A percentile compares a stretch with the other conserved stretches of the same genome.
These are phyloP conservation scores for Saturnispora bothae DNA, from an alignment of 805 yeast genomes.

Conservation along the genomic window DNA sequence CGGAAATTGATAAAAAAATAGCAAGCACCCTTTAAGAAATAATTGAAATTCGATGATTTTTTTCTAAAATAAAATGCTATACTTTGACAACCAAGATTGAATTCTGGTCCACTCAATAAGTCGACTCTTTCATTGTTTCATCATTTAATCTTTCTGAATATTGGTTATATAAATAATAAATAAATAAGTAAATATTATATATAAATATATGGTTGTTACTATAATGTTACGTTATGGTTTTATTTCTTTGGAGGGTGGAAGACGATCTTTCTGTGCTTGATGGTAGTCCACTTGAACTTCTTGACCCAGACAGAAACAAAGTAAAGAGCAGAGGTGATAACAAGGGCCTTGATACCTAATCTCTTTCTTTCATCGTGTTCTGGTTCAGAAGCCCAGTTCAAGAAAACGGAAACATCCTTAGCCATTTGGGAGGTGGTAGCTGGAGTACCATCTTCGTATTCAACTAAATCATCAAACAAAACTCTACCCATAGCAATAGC, in stretches of 20 bases:
- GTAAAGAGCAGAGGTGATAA: slow-evolving; percentile 69
- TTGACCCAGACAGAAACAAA: slow-evolving; percentile 82
- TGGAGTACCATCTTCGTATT: slow-evolving; percentile 98
- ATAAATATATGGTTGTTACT: background rate
- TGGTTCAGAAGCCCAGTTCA: slow-evolving; percentile 98
- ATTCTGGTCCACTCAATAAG: too few species aligned
- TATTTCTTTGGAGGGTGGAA: slow-evolving; percentile 85
- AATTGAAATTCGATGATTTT: too few species aligned
- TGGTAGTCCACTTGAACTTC: slow-evolving; percentile 96
- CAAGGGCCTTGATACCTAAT: slow-evolving; percentile 86
- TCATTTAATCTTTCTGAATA: too few species aligned
- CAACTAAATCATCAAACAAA: slow-evolving; percentile 92
- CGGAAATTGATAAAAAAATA: too few species aligned
- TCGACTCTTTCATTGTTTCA: too few species aligned
- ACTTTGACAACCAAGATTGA: too few species aligned
- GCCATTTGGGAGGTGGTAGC: slow-evolving; percentile 99
- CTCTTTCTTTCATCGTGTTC: slow-evolving; percentile 98
- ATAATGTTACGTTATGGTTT: slow-evolving; percentile 6
- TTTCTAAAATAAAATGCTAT: too few species aligned
- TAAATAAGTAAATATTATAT: too few species aligned
- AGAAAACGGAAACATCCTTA: slow-evolving; percentile 90
- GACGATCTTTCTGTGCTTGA: slow-evolving; percentile 88
- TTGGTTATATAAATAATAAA: too few species aligned
- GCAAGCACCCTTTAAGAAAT: too few species aligned
- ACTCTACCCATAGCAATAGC: slow-evolving; percentile 99